phyloP scores from a whole-genome alignment of 768 basidiomycete species.

The Lactarius hatsudake region DNA sequence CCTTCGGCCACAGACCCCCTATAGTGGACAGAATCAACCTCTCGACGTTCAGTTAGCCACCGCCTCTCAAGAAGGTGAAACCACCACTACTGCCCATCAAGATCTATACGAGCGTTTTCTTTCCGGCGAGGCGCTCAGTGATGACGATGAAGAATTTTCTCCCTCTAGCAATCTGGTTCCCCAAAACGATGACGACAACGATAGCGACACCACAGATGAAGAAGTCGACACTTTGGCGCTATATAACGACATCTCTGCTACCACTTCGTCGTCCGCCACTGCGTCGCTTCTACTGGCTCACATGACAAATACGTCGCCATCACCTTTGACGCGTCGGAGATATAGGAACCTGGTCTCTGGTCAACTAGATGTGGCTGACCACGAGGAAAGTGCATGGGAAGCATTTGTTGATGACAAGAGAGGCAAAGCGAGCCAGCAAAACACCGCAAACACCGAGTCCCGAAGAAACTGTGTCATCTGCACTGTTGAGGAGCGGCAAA shows the following conservation, averaged over 20 bases:
- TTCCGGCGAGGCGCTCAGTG: constrained; percentile 52
- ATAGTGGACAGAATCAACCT: not conserved
- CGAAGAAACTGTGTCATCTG: constrained; percentile 63
- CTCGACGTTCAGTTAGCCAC: not conserved
- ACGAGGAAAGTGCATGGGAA: constrained; percentile 32
- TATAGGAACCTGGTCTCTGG: constrained; percentile 41
- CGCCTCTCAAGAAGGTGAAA: constrained; percentile 18
- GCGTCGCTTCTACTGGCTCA: constrained; percentile 55
- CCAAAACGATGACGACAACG: constrained; percentile 25
- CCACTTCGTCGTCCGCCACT: constrained; percentile 34
- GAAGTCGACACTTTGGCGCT: constrained; percentile 42
- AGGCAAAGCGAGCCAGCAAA: constrained; percentile 24
- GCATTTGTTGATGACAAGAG: constrained; percentile 35
- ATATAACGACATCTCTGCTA: constrained; percentile 52
- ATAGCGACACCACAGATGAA: constrained; percentile 23
- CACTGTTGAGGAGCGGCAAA: constrained; percentile 60
- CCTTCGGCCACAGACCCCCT: not conserved
- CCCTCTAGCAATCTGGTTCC: constrained; percentile 20
- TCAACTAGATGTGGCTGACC: not conserved
- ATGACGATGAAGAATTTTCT: constrained; percentile 46
- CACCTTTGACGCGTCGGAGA: constrained; percentile 48
- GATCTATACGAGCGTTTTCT: constrained; percentile 57
- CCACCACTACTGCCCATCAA: constrained; percentile 33
- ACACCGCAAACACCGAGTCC: constrained; percentile 27
- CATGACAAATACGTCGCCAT: constrained; percentile 43